Percentiles rank a stretch among this genome's conserved stretches.
Conservation (phyloP, 305 asterid species). For the Fraxinus platypoda region DNA sequence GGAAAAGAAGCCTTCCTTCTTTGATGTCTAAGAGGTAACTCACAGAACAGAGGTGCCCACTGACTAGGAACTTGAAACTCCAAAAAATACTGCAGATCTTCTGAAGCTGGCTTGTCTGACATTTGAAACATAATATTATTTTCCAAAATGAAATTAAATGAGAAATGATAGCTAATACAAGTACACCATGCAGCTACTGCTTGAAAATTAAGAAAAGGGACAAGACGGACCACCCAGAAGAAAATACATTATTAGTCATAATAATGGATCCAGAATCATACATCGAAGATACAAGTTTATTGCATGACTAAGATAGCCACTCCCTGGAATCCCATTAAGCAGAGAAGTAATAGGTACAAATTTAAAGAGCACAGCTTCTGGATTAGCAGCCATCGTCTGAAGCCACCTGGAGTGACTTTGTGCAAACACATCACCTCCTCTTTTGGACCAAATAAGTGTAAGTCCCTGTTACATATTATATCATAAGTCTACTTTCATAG, state of each 20-base stretch:
- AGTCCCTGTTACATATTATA: constrained; percentile 64
- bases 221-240: neutral
- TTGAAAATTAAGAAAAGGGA: neutral
- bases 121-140: constrained; percentile 17
- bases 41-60: constrained; percentile 95
- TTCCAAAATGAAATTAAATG: neutral
- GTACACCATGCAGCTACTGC: neutral
- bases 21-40: constrained; percentile 91
- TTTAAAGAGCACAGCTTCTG: constrained; percentile 87
- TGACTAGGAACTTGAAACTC: constrained; percentile 97
- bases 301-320: constrained; percentile 98
- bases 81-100: constrained; percentile 81
- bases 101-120: constrained; percentile 83
- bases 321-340: constrained; percentile 94
- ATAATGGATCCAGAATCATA: constrained; percentile 38
- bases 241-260: neutral
- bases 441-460: constrained; percentile 93
- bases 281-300: constrained; percentile 91
- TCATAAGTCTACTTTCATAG: constrained; percentile 21
- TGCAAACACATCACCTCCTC: constrained; percentile 96
- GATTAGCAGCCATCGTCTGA: constrained; percentile 84
- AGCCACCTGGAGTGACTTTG: constrained; percentile 99
- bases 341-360: constrained; percentile 93
- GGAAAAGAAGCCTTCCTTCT: constrained; percentile 72
- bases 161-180: constrained; percentile 9